Percentiles rank a stretch among this genome's conserved stretches.
Evolutionary conservation across 1,284 basidiomycete genomes (phyloP).

Genomic region (Boletus sp.): DNA sequence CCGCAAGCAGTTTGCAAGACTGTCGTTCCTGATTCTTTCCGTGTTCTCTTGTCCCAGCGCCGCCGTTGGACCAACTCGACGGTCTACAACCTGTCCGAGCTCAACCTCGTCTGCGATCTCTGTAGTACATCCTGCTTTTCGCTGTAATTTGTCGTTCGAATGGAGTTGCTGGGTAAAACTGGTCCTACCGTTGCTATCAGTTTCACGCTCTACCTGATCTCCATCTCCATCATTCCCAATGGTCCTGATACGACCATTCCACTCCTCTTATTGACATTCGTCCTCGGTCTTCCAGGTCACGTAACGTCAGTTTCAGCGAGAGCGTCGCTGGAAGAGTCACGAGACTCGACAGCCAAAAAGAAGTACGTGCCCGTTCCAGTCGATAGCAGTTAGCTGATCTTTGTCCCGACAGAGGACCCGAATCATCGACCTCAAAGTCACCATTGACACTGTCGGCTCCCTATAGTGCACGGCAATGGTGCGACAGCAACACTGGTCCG

Average conservation of each 20-base stretch:
- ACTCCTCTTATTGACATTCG: constrained; percentile 90
- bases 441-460: constrained; percentile 45
- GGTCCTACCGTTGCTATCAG: constrained; percentile 96
- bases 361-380: constrained; percentile 52
- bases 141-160: constrained; percentile 97
- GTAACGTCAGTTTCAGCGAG: constrained; percentile 94
- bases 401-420: constrained; percentile 48
- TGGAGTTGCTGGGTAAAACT: constrained; percentile 97
- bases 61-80: constrained; percentile 99
- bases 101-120: constrained; percentile 92
- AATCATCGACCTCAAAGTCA: constrained; percentile 67
- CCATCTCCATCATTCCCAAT: constrained; percentile 82
- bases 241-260: constrained; percentile 87
- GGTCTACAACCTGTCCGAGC: constrained; percentile 95
- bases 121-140: constrained; percentile 97
- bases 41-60: no score
- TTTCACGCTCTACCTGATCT: constrained; percentile 93
- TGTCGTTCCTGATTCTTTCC: constrained; percentile 97
- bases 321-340: constrained; percentile 90
- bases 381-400: constrained; percentile 21
- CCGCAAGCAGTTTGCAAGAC: constrained; percentile 99
- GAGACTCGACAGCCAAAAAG: constrained; percentile 80
- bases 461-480: constrained; percentile 51
- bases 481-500: constrained; percentile 66
- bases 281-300: constrained; percentile 94